A percentile compares a stretch with the other conserved stretches of the same genome.
phyloP scores from a whole-genome alignment of 768 basidiomycete genomes.

The Mrakia frigida region DNA sequence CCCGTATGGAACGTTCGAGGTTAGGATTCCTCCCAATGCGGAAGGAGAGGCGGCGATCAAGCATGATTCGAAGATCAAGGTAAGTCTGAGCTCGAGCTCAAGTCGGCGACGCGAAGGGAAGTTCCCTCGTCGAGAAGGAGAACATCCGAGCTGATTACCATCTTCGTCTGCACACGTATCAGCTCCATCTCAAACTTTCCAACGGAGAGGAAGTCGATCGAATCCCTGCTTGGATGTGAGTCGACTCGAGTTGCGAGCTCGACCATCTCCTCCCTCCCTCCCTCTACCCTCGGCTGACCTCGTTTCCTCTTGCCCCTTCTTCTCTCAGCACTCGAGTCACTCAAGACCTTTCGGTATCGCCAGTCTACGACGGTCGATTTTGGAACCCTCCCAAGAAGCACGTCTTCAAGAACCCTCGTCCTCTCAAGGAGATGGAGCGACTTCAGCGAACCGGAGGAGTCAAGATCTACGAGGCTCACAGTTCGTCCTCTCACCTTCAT shows the following conservation, averaged over 20 bases:
- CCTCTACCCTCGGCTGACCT: neutral
- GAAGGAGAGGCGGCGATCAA: constrained; percentile 74
- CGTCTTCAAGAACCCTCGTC: constrained; percentile 71
- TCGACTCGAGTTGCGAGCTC: neutral
- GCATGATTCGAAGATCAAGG: constrained; percentile 94
- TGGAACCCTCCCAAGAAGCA: constrained; percentile 89
- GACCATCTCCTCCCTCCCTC: neutral
- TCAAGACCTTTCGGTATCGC: constrained; percentile 82
- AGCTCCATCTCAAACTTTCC: constrained; percentile 90
- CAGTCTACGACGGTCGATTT: constrained; percentile 92
- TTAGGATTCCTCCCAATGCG: constrained; percentile 62
- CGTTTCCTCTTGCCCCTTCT: neutral
- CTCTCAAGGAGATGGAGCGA: constrained; percentile 55
- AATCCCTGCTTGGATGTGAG: constrained; percentile 78
- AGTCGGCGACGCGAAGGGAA: neutral
- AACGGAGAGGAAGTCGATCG: constrained; percentile 78
- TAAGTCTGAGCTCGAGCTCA: constrained; percentile 41
- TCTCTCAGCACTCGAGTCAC: constrained; percentile 64
- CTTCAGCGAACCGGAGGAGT: constrained; percentile 48
- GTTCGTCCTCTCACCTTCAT: constrained; percentile 36
- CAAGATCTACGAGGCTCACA: constrained; percentile 92
- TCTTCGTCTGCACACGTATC: neutral
- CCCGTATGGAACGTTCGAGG: constrained; percentile 83
- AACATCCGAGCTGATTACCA: neutral
- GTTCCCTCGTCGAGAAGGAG: neutral